Percentiles rank a stretch among this genome's conserved stretches.
These are phyloP conservation scores for Cupressus sempervirens DNA, from an alignment of 75 land plant genomes.

Conservation along the genomic window DNA sequence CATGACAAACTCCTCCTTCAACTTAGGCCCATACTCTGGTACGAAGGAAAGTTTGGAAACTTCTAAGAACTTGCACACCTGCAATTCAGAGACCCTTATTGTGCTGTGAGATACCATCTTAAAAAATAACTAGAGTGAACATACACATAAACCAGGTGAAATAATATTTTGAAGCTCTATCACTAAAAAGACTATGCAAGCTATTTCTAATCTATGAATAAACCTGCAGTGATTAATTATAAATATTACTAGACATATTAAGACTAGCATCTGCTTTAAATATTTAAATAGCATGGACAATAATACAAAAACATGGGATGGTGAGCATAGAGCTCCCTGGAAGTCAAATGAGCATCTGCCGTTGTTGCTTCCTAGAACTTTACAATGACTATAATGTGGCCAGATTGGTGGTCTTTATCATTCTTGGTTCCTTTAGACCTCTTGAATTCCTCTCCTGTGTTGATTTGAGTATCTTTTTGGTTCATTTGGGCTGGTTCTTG, in stretches of 20 bases:
- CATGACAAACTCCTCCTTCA: slow-evolving; percentile 87
- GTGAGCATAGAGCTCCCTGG: too few relatives aligned
- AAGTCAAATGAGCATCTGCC: too few relatives aligned
- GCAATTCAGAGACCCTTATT: slow-evolving; percentile 13
- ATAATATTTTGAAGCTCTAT: not conserved
- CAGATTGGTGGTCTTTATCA: too few relatives aligned
- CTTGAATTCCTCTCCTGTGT: too few relatives aligned
- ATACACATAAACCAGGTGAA: not conserved
- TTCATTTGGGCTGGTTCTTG: too few relatives aligned
- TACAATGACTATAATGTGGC: too few relatives aligned
- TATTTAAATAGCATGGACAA: not conserved
- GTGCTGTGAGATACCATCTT: not conserved
- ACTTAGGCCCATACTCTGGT: slow-evolving; percentile 94
- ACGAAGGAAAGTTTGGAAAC: slow-evolving; percentile 90
- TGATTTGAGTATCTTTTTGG: too few relatives aligned
- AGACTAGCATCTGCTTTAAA: not conserved
- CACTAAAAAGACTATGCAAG: not conserved
- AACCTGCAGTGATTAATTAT: not conserved
- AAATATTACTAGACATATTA: not conserved
- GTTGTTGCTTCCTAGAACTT: too few relatives aligned
- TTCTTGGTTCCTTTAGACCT: too few relatives aligned
- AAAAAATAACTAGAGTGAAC: not conserved
- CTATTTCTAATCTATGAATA: not conserved
- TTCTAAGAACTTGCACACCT: slow-evolving; percentile 95
- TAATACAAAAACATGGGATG: too few relatives aligned